Conservation (phyloP, 495 filamentous ascomycete species). For the Pseudomonodictys pantanalensis region DNA sequence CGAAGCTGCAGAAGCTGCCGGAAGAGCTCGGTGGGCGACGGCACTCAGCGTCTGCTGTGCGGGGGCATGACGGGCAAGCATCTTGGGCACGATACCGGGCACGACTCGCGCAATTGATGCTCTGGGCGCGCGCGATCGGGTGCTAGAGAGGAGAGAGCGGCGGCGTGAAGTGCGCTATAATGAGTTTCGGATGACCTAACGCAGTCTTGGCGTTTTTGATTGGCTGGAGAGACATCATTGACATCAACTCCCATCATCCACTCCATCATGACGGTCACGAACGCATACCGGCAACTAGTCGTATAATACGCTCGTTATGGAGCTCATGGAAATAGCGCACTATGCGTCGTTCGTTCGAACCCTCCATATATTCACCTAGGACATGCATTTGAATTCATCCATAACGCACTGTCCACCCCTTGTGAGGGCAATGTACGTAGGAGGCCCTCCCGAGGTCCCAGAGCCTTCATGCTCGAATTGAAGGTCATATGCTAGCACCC, state of each 20-base stretch:
- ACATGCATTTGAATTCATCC: no score
- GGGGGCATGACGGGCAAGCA: conserved; percentile 44
- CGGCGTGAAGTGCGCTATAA: conserved; percentile 2
- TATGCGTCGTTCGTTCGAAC: no score
- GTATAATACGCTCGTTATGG: no score
- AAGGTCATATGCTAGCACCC: no score
- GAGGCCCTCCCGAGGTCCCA: no score
- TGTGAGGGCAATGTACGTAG: no score
- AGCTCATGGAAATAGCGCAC: no score
- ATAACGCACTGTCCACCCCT: no score
- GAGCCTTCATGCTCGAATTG: no score
- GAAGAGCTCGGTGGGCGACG: conserved; percentile 56
- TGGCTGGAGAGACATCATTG: background rate
- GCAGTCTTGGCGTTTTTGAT: background rate
- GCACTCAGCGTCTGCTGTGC: conserved; percentile 49
- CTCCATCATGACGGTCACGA: no score
- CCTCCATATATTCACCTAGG: no score
- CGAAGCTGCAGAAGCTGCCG: conserved; percentile 44
- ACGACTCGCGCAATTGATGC: conserved; percentile 31
- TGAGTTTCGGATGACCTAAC: background rate
- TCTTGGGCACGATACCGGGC: conserved; percentile 30
- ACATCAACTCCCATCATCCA: background rate
- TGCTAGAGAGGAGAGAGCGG: conserved; percentile 9
- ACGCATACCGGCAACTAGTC: no score
- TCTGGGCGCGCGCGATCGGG: conserved; percentile 3